Percentiles rank a stretch among this genome's conserved stretches.
These are phyloP conservation scores for Beauveria brongniartii DNA, from an alignment of 2,329 filamentous ascomycete genomes.

Conservation along the genomic window DNA sequence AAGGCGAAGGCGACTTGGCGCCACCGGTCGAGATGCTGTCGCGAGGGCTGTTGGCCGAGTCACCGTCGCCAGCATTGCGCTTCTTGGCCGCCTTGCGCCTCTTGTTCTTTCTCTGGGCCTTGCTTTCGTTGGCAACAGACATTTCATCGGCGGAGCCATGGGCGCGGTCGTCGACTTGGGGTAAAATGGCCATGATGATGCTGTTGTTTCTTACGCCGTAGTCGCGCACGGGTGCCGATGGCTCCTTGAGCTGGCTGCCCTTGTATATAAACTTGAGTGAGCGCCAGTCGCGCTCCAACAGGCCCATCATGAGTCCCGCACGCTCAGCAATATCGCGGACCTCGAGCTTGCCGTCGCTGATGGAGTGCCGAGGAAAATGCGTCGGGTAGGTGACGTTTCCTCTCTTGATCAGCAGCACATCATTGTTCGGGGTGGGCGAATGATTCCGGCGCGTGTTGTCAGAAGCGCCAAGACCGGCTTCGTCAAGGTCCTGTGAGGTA, in stretches of 20 bases:
- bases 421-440: slow-evolving; percentile 46
- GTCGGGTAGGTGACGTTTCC: slow-evolving; percentile 58
- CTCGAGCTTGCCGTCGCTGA: slow-evolving; percentile 63
- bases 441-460: slow-evolving; percentile 29
- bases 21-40: slow-evolving; percentile 34
- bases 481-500: slow-evolving; percentile 63
- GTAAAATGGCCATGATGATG: slow-evolving; percentile 46
- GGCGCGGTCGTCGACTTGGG: slow-evolving; percentile 29
- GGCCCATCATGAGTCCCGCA: slow-evolving; percentile 57
- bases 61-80: slow-evolving; percentile 25
- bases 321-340: slow-evolving; percentile 60
- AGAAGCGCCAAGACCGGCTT: slow-evolving; percentile 26
- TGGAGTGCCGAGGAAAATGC: slow-evolving; percentile 67
- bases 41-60: slow-evolving; percentile 35
- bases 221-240: slow-evolving; percentile 46
- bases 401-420: slow-evolving; percentile 63
- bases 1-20: slow-evolving; percentile 17
- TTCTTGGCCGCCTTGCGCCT: slow-evolving; percentile 37
- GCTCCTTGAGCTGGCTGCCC: slow-evolving; percentile 61
- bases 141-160: slow-evolving; percentile 35
- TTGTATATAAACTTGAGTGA: slow-evolving; percentile 66
- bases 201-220: slow-evolving; percentile 55
- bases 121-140: slow-evolving; percentile 38
- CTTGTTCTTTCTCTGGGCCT: slow-evolving; percentile 22
- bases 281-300: slow-evolving; percentile 43